These are phyloP conservation scores for Alopecurus myosuroides DNA, from an alignment of 176 grass and related monocot species.

Conservation along the genomic window DNA sequence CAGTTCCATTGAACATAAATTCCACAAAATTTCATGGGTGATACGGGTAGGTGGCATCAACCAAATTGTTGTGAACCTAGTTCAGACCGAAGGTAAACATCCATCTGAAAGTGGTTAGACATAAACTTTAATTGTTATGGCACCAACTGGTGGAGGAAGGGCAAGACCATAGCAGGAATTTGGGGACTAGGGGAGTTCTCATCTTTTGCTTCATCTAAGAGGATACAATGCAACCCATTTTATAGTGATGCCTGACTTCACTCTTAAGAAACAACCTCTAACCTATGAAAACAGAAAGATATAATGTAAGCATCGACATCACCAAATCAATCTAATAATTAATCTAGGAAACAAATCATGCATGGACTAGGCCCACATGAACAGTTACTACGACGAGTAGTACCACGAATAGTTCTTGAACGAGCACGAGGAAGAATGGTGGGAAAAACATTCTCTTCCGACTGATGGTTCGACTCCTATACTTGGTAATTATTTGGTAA, in stretches of 20 bases:
- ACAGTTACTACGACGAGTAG: neutral
- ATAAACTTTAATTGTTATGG: neutral
- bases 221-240: neutral
- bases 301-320: neutral
- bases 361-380: neutral
- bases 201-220: neutral
- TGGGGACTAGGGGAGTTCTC: neutral
- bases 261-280: neutral
- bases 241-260: neutral
- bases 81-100: neutral
- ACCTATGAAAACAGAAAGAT: neutral
- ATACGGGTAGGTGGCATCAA: neutral
- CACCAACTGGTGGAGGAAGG: neutral
- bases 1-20: neutral
- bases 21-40: neutral
- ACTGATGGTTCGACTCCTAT: neutral
- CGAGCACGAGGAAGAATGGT: neutral
- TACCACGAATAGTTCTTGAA: neutral
- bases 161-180: neutral
- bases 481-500: neutral
- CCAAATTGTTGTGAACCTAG: neutral
- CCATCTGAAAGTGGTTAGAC: neutral
- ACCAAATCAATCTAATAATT: neutral
- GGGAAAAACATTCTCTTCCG: neutral
- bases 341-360: neutral